Evolutionary conservation across 306 rosid genomes (phyloP).

Genomic region (Alnus glutinosa): DNA sequence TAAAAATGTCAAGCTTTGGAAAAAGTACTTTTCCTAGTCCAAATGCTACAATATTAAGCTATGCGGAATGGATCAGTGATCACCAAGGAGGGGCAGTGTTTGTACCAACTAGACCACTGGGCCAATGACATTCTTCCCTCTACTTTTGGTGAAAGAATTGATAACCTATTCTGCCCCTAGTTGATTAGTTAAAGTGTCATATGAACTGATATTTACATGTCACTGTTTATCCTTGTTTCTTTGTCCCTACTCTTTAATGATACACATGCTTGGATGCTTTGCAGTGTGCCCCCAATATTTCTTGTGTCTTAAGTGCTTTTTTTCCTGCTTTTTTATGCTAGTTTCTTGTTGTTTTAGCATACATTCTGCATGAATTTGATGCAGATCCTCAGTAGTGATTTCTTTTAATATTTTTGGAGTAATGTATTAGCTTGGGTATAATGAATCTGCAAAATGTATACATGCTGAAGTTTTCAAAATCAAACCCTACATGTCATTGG

Average conservation of each 20-base stretch:
- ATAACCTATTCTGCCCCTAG: background rate
- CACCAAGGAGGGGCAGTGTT: background rate
- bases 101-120: background rate
- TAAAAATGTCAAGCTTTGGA: background rate
- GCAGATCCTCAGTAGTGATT: background rate
- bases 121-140: background rate
- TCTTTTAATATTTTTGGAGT: background rate
- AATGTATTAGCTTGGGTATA: background rate
- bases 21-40: background rate
- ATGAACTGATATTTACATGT: background rate
- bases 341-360: background rate
- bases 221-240: background rate
- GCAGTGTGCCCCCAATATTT: background rate
- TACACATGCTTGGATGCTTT: background rate
- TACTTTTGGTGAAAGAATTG: background rate
- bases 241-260: background rate
- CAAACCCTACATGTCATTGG: slow-evolving; percentile 17
- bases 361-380: background rate
- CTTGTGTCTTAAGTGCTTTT: background rate
- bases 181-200: background rate
- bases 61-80: background rate
- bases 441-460: background rate
- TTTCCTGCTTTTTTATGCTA: background rate
- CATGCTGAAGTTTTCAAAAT: slow-evolving; percentile 11
- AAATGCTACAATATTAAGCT: background rate